Evolutionary conservation across 768 basidiomycete genomes (phyloP), one percentile per base, ranked within the genome.

Genomic region (Leccinum sublutescens): DNA sequence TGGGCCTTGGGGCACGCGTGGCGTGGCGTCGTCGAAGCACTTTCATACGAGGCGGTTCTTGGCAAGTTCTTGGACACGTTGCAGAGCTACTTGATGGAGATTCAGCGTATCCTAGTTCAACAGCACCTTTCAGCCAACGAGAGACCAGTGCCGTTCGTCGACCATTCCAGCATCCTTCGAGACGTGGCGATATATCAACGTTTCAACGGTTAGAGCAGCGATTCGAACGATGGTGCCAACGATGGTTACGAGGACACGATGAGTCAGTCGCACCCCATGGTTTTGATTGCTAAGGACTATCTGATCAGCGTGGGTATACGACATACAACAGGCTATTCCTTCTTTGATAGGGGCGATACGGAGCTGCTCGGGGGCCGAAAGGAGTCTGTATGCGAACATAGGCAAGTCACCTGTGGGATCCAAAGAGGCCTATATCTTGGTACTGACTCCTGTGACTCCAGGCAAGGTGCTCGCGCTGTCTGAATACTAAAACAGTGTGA

Each of bases 11-110:
- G 14, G n/a, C 9, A 29, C 48, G 10, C 29, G 55, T 34, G 91
- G 89, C 9, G 93, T 93, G 71, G 94, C 92, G 23, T 89, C 94
- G 0, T 94, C 92, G 52, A 99, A 98, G 73, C 96, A 99, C 71
- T 78, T 97, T 6, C 96, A 98, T 74, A 98, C 96, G 0, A 82
- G 87, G 15, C 83, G 95, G 15, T 93, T 93, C 80, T 77, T 97
- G 25, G 87, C 23, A 23, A 23, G 23, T 23, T 23, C 3, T 23
- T 23, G 23, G 23, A 95, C 62, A 95, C 93, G 2, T 80, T 99
- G 7, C 80, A 87, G 66, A 81, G 85, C 1, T 97, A 95, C 72
- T 76, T 98, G 21, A 65, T 81, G 23, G 95, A 98, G 58, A 82
- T 95, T 25, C 89, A 95, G 71, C 80, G 86, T 7, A 78, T 94